phyloP scores from a whole-genome alignment of 2,329 filamentous ascomycete genomes.

The Fusarium xyrophilum region DNA sequence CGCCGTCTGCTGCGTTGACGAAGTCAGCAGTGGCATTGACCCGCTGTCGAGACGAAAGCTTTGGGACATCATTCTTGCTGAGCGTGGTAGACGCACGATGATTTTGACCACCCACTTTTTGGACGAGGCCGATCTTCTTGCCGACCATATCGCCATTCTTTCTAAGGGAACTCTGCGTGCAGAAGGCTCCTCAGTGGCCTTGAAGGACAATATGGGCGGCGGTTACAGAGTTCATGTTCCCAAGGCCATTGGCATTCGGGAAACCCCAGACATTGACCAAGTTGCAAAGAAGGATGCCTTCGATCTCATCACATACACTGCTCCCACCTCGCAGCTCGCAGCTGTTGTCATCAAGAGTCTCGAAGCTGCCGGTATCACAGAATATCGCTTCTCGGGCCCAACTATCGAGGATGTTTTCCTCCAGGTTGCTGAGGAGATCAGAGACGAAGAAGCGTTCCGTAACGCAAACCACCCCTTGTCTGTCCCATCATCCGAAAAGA shows the following conservation, averaged over 20 bases:
- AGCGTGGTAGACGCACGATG: conserved; percentile 81
- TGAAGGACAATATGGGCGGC: conserved; percentile 82
- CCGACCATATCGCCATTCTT: conserved; percentile 87
- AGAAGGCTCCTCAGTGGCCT: conserved; percentile 81
- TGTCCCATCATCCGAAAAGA: conserved; percentile 34
- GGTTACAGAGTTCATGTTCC: conserved; percentile 84
- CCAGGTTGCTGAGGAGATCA: conserved; percentile 81
- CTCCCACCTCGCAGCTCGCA: conserved; percentile 72
- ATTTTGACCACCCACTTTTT: conserved; percentile 92
- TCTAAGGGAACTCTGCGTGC: conserved; percentile 85
- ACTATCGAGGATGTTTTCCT: conserved; percentile 95
- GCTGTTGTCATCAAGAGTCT: conserved; percentile 74
- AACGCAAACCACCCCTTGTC: conserved; percentile 31
- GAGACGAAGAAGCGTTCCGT: conserved; percentile 54
- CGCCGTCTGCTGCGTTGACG: conserved; percentile 87
- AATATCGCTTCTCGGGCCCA: conserved; percentile 87
- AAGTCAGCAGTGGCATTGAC: conserved; percentile 88
- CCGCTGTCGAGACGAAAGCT: conserved; percentile 87
- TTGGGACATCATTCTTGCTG: conserved; percentile 90
- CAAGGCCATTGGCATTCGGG: conserved; percentile 59
- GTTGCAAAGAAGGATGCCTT: conserved; percentile 66
- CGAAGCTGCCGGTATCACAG: conserved; percentile 69
- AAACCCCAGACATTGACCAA: conserved; percentile 60
- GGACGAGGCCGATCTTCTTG: conserved; percentile 88
- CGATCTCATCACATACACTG: conserved; percentile 76